These are phyloP conservation scores for Colletotrichum sp. DNA, from an alignment of 2,329 filamentous ascomycete genomes.

Conservation along the genomic window DNA sequence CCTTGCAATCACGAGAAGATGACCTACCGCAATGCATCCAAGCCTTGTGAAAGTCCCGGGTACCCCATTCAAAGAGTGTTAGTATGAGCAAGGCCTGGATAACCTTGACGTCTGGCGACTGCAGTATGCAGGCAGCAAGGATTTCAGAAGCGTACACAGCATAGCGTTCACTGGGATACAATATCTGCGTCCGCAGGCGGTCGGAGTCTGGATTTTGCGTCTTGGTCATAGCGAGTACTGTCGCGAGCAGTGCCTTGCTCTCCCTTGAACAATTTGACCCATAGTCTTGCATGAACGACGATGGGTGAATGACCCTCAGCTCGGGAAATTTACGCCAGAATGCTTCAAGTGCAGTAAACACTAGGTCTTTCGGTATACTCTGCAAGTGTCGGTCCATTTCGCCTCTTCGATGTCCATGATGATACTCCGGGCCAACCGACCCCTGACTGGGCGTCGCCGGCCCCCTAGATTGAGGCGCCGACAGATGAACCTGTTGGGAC, in stretches of 20 bases:
- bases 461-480: slow-evolving; percentile 7
- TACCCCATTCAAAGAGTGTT: slow-evolving; percentile 46
- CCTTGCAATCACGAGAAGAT: neutral
- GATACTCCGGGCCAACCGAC: neutral
- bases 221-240: slow-evolving; percentile 33
- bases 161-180: slow-evolving; percentile 36
- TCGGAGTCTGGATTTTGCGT: slow-evolving; percentile 35
- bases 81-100: slow-evolving; percentile 45
- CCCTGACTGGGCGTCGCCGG: slow-evolving; percentile 8
- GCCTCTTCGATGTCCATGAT: neutral
- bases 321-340: slow-evolving; percentile 40
- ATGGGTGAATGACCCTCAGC: slow-evolving; percentile 36
- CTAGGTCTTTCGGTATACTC: slow-evolving; percentile 26
- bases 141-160: slow-evolving; percentile 31
- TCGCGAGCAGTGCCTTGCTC: slow-evolving; percentile 32
- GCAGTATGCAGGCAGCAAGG: slow-evolving; percentile 29
- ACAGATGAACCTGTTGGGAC: neutral
- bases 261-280: slow-evolving; percentile 25
- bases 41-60: slow-evolving; percentile 44
- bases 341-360: slow-evolving; percentile 36
- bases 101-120: slow-evolving; percentile 34
- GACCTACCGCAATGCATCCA: slow-evolving; percentile 44
- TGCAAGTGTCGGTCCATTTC: slow-evolving; percentile 26
- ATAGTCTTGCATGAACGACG: slow-evolving; percentile 32
- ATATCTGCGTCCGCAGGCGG: slow-evolving; percentile 30